These are phyloP conservation scores for Clavariopsis aquatica DNA, from an alignment of 495 filamentous ascomycete species.

Conservation along the genomic window DNA sequence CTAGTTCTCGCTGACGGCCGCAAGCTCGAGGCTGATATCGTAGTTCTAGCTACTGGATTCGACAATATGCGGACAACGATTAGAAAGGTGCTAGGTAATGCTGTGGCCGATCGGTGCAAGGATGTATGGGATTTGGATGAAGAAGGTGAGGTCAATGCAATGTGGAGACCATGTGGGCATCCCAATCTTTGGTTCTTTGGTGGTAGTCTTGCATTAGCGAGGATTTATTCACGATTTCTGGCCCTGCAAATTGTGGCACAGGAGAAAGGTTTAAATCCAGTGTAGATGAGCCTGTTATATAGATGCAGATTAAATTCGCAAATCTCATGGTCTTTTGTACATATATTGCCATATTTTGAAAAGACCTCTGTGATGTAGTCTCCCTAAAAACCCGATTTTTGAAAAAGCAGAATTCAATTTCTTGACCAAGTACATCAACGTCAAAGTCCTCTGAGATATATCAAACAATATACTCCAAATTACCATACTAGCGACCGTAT, in stretches of 20 bases:
- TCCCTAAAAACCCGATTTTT: no score
- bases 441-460: no score
- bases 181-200: conserved; percentile 82
- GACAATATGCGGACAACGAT: conserved; percentile 71
- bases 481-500: no score
- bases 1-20: conserved; percentile 67
- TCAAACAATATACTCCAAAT: no score
- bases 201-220: conserved; percentile 71
- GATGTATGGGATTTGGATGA: conserved; percentile 78
- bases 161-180: conserved; percentile 72
- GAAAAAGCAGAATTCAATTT: no score
- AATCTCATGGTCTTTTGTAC: no score
- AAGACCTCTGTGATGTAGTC: no score
- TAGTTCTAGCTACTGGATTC: conserved; percentile 82
- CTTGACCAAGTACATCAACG: no score
- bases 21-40: conserved; percentile 71
- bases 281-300: no score
- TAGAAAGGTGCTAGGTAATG: conserved; percentile 66
- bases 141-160: conserved; percentile 69
- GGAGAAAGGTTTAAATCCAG: conserved; percentile 43
- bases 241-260: conserved; percentile 74
- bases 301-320: no score
- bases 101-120: conserved; percentile 61
- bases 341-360: no score
- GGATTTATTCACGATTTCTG: conserved; percentile 69